phyloP scores from a whole-genome alignment of 2,329 filamentous ascomycete genomes.

The Pyrenophora teres region DNA sequence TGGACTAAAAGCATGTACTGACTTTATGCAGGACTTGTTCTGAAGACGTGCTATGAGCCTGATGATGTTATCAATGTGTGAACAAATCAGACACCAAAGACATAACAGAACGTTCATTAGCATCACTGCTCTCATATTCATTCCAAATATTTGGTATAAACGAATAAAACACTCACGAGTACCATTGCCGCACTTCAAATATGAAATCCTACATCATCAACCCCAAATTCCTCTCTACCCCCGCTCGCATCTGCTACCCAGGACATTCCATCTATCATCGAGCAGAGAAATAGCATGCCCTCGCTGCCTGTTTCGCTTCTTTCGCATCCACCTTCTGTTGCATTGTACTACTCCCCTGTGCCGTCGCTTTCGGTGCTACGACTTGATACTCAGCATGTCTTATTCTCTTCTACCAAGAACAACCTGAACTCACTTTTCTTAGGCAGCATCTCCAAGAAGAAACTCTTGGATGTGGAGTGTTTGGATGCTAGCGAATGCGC shows the following conservation, averaged over 20 bases:
- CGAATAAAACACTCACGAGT: too few relatives aligned
- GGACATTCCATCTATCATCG: neutral
- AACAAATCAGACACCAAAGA: neutral
- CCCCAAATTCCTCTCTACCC: neutral
- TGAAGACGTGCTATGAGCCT: neutral
- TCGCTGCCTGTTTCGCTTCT: constrained; percentile 16
- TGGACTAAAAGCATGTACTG: neutral
- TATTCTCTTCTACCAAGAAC: neutral
- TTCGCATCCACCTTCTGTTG: constrained; percentile 4
- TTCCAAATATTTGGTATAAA: too few relatives aligned
- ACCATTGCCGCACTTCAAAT: neutral
- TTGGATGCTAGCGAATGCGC: constrained; percentile 13
- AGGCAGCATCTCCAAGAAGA: constrained; percentile 17
- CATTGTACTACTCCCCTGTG: neutral
- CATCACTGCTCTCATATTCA: too few relatives aligned
- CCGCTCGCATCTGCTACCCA: too few relatives aligned
- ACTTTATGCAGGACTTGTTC: constrained; percentile 17
- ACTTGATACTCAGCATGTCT: neutral
- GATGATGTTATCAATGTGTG: neutral
- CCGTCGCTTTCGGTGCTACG: constrained; percentile 1
- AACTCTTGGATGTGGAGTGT: constrained; percentile 23
- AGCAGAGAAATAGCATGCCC: constrained; percentile 13
- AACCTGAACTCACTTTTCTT: constrained; percentile 13
- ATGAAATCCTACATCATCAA: neutral
- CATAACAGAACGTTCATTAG: too few relatives aligned